Evolutionary conservation across 345 rosid species (phyloP).

Genomic region (Arabis alpina): DNA sequence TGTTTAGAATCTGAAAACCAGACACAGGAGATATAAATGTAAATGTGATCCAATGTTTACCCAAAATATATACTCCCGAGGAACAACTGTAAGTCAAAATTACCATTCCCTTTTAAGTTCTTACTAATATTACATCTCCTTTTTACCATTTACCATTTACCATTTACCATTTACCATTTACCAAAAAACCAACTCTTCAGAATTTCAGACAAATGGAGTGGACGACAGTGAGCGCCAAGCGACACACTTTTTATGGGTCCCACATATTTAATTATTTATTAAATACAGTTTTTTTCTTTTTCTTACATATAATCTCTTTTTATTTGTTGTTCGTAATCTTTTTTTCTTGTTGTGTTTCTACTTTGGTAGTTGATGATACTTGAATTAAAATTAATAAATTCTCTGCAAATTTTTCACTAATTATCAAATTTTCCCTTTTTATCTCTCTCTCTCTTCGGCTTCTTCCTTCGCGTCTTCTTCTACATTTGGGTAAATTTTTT

Average conservation of each 20-base stretch:
- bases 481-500: too few relatives aligned
- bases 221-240: constrained; percentile 40
- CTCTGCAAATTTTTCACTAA: too few relatives aligned
- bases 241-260: constrained; percentile 38
- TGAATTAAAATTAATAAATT: too few relatives aligned
- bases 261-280: neutral
- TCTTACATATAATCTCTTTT: neutral
- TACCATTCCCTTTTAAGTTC: neutral
- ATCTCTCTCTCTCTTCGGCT: too few relatives aligned
- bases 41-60: constrained; percentile 33
- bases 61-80: constrained; percentile 6
- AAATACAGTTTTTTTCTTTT: neutral
- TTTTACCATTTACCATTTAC: neutral
- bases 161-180: neutral
- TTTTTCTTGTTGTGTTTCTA: neutral
- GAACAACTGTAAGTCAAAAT: constrained; percentile 17
- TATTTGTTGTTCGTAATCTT: too few relatives aligned
- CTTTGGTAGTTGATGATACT: constrained; percentile 12
- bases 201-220: constrained; percentile 29
- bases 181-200: constrained; percentile 7
- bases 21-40: constrained; percentile 28
- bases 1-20: too few relatives aligned
- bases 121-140: neutral
- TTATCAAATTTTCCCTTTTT: too few relatives aligned
- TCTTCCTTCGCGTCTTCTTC: too few relatives aligned